These are phyloP conservation scores for Aspergillus glaucus DNA, from an alignment of 2,329 filamentous ascomycete genomes.

Conservation along the genomic window DNA sequence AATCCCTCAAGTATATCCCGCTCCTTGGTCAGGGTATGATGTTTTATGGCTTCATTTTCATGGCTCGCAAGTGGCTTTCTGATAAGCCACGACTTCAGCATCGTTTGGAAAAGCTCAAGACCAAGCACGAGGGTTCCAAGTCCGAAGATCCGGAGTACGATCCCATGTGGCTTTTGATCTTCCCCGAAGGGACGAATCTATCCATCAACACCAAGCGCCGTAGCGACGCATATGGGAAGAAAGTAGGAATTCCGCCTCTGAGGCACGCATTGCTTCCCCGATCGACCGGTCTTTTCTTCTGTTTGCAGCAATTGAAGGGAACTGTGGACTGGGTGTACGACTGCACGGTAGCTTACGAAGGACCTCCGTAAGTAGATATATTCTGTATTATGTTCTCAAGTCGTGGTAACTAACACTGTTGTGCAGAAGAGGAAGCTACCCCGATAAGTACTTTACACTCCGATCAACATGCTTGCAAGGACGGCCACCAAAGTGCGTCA, in stretches of 20 bases:
- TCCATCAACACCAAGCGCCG: slow-evolving; percentile 50
- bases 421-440: slow-evolving; percentile 66
- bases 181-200: slow-evolving; percentile 60
- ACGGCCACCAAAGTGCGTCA: slow-evolving; percentile 85
- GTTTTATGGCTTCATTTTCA: slow-evolving; percentile 62
- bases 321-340: slow-evolving; percentile 62
- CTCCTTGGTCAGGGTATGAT: slow-evolving; percentile 58
- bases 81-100: slow-evolving; percentile 55
- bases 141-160: slow-evolving; percentile 43
- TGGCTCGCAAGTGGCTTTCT: slow-evolving; percentile 56
- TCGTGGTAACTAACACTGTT: slow-evolving; percentile 1
- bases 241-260: slow-evolving; percentile 52
- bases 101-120: slow-evolving; percentile 52
- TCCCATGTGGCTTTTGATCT: slow-evolving; percentile 63
- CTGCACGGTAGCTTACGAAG: slow-evolving; percentile 93
- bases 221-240: slow-evolving; percentile 52
- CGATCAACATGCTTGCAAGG: slow-evolving; percentile 84
- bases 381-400: background rate
- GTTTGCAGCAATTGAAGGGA: slow-evolving; percentile 51
- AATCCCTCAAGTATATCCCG: slow-evolving; percentile 58
- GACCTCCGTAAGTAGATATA: slow-evolving; percentile 65
- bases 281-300: slow-evolving; percentile 57
- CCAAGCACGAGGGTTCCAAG: slow-evolving; percentile 43
- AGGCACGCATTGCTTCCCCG: slow-evolving; percentile 56
- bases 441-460: slow-evolving; percentile 86